Conservation (phyloP, 352 stramenopile genomes). For the Globisporangium nagaii region DNA sequence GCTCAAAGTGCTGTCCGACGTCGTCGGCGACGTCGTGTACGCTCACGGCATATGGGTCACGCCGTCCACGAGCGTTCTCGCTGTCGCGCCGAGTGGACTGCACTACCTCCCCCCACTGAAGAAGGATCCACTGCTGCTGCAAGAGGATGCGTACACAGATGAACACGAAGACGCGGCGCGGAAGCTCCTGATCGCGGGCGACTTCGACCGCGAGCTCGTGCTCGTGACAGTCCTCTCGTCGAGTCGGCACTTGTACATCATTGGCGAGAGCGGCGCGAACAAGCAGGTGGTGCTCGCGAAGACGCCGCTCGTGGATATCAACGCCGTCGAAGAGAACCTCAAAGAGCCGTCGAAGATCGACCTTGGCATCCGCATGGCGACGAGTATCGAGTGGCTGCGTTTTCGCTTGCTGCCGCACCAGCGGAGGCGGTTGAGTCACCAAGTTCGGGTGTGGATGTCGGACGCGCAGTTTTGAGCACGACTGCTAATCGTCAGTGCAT, state of each 20-base stretch:
- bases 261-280: conserved; percentile 33
- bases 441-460: conserved; percentile 46
- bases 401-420: conserved; percentile 49
- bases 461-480: conserved; percentile 18
- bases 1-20: conserved; percentile 61
- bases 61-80: conserved; percentile 15
- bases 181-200: conserved; percentile 25
- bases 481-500: no score
- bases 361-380: conserved; percentile 34
- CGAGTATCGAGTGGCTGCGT: conserved; percentile 44
- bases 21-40: conserved; percentile 44
- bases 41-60: conserved; percentile 64
- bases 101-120: conserved; percentile 15
- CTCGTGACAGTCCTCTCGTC: conserved; percentile 49
- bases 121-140: no score
- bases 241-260: conserved; percentile 42
- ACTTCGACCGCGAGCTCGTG: conserved; percentile 22
- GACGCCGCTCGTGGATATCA: conserved; percentile 37
- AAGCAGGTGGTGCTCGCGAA: conserved; percentile 41
- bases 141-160: conserved; percentile 10
- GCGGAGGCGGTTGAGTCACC: conserved; percentile 55
- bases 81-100: conserved; percentile 15
- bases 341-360: conserved; percentile 57
- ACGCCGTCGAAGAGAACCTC: conserved; percentile 68
- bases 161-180: conserved; percentile 22